Percentiles rank a stretch among this genome's conserved stretches.
Conservation (phyloP, 768 basidiomycete species). For the Coprinopsis cinerea region DNA sequence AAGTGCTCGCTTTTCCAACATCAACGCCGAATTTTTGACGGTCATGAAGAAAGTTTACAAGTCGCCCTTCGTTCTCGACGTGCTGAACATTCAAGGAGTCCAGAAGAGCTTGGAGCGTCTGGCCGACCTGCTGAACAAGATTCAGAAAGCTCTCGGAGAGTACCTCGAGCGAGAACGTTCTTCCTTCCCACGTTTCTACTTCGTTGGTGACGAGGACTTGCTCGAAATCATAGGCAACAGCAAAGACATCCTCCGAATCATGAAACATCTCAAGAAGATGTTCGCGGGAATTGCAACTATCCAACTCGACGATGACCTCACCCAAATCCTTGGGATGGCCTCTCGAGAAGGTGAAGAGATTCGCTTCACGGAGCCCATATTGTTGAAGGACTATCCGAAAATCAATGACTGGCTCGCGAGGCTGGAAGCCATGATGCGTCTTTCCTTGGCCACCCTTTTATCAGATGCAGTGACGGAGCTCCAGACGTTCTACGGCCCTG, state of each 20-base stretch:
- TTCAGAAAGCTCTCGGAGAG: constrained; percentile 98
- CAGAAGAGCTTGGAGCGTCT: constrained; percentile 97
- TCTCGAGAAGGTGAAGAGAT: constrained; percentile 97
- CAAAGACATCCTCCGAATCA: constrained; percentile 95
- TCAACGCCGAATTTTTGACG: constrained; percentile 94
- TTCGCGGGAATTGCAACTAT: constrained; percentile 96
- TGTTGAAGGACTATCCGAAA: constrained; percentile 89
- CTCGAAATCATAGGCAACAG: constrained; percentile 99
- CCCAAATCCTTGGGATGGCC: constrained; percentile 88
- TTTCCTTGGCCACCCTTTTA: constrained; percentile 80
- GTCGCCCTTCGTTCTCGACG: constrained; percentile 94
- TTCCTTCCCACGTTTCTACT: constrained; percentile 99
- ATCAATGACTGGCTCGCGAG: constrained; percentile 98
- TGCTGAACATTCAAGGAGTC: constrained; percentile 92
- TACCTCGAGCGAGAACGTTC: constrained; percentile 97
- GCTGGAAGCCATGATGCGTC: constrained; percentile 88
- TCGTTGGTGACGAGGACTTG: constrained; percentile 97
- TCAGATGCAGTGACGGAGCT: constrained; percentile 77
- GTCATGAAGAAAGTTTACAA: constrained; percentile 99
- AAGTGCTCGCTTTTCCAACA: constrained; percentile 95
- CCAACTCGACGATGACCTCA: constrained; percentile 78
- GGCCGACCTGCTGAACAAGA: constrained; percentile 93
- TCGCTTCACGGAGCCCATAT: constrained; percentile 71
- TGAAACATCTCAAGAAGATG: constrained; percentile 99
- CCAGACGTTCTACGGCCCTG: constrained; percentile 70